Conservation (phyloP, 352 stramenopile species). For the Pythium folliculosum region DNA sequence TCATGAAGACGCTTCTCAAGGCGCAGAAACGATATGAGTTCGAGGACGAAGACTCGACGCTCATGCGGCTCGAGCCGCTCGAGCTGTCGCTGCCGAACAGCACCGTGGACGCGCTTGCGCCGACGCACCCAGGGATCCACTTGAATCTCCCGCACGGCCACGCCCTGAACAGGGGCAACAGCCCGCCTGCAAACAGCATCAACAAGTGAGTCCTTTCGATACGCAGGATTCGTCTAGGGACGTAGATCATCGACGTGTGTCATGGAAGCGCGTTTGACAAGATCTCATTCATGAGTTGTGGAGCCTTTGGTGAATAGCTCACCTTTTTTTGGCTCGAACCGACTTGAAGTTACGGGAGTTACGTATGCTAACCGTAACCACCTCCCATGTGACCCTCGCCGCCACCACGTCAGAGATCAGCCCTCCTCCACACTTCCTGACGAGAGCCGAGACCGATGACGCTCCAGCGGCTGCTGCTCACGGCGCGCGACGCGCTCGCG, state of each 20-base stretch:
- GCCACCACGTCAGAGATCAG: neutral
- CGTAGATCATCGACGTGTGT: too few species aligned
- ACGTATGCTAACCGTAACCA: neutral
- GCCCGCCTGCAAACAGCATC: neutral
- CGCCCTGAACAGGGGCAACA: neutral
- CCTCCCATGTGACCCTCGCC: too few species aligned
- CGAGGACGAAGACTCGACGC: slow-evolving; percentile 51
- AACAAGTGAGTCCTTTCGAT: neutral
- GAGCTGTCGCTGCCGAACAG: slow-evolving; percentile 27
- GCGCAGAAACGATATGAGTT: slow-evolving; percentile 60
- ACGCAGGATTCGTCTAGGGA: too few species aligned
- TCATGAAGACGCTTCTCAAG: slow-evolving; percentile 58
- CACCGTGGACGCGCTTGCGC: slow-evolving; percentile 4
- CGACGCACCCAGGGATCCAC: slow-evolving; percentile 18
- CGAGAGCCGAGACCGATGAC: neutral
- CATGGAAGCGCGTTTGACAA: too few species aligned
- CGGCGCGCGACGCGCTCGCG: slow-evolving; percentile 21
- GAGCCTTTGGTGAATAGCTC: neutral
- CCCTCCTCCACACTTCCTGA: neutral
- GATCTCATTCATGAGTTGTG: too few species aligned
- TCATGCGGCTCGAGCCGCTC: slow-evolving; percentile 49
- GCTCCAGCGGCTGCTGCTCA: slow-evolving; percentile 20
- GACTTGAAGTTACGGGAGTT: slow-evolving; percentile 13
- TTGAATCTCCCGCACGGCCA: neutral
- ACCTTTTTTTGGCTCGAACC: slow-evolving; percentile 19